Conservation (phyloP, 1,139 yeast genomes). For the Candida sojae region DNA sequence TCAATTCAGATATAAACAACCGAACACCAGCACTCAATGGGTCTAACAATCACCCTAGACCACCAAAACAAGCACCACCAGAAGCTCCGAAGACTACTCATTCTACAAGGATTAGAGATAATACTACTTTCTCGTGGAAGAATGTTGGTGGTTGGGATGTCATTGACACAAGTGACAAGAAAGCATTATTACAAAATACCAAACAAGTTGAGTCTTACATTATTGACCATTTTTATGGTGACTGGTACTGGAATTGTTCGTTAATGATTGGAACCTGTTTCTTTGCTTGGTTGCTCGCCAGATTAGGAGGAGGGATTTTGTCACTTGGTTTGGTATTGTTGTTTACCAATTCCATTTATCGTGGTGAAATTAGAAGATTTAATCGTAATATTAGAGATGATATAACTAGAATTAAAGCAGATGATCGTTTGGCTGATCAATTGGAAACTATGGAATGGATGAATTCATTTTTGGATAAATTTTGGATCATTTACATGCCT, state of each 20-base stretch:
- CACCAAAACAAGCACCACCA: slow-evolving; percentile 7
- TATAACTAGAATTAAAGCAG: slow-evolving; percentile 60
- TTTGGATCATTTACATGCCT: slow-evolving; percentile 88
- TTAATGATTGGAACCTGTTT: slow-evolving; percentile 69
- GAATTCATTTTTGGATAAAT: slow-evolving; percentile 71
- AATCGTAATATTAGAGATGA: slow-evolving; percentile 74
- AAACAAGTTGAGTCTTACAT: slow-evolving; percentile 57
- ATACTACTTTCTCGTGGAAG: slow-evolving; percentile 43
- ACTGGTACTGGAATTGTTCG: slow-evolving; percentile 70
- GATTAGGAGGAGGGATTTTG: slow-evolving; percentile 58
- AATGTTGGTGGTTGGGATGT: slow-evolving; percentile 45
- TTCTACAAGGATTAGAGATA: slow-evolving; percentile 23
- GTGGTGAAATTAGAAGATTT: slow-evolving; percentile 71
- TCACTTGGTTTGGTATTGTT: slow-evolving; percentile 59
- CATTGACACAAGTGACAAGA: slow-evolving; percentile 25
- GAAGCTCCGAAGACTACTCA: slow-evolving; percentile 17
- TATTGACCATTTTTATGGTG: slow-evolving; percentile 67
- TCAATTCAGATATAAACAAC: slow-evolving; percentile 18
- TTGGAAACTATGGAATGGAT: slow-evolving; percentile 80
- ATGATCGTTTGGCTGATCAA: slow-evolving; percentile 60
- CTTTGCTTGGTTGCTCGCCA: slow-evolving; percentile 65
- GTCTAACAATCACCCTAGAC: slow-evolving; percentile 7
- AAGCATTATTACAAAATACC: slow-evolving; percentile 23
- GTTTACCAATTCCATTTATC: slow-evolving; percentile 64
- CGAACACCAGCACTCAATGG: slow-evolving; percentile 7